A percentile compares a stretch with the other conserved stretches of the same genome.
phyloP scores from a whole-genome alignment of 23 red algal genomes.

The Pyropia yezoensis region DNA sequence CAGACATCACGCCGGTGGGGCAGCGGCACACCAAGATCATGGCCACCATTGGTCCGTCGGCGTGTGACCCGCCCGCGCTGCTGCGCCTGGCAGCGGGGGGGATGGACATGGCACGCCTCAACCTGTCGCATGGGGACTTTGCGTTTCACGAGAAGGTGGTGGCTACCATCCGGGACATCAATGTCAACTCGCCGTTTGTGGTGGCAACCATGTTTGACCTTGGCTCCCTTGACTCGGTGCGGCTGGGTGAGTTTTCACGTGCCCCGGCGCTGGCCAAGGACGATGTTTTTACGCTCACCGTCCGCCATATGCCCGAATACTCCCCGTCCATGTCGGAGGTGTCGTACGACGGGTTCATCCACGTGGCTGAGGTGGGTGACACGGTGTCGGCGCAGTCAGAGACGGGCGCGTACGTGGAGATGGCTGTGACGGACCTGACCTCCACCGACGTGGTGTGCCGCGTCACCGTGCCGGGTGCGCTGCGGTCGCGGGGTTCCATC shows the following conservation, averaged over 20 bases:
- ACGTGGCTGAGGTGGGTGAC: slow-evolving; percentile 72
- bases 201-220: slow-evolving; percentile 87
- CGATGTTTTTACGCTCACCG: slow-evolving; percentile 77
- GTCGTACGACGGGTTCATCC: slow-evolving; percentile 86
- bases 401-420: slow-evolving; percentile 48
- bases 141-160: slow-evolving; percentile 76
- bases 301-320: slow-evolving; percentile 82
- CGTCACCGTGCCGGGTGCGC: slow-evolving; percentile 55
- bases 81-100: slow-evolving; percentile 75
- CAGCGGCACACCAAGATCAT: slow-evolving; percentile 87
- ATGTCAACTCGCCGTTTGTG: slow-evolving; percentile 73
- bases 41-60: slow-evolving; percentile 83
- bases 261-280: slow-evolving; percentile 46
- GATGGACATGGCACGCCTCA: slow-evolving; percentile 67
- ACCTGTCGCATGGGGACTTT: slow-evolving; percentile 91
- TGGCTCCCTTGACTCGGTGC: slow-evolving; percentile 84
- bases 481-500: slow-evolving; percentile 69
- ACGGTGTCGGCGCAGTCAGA: slow-evolving; percentile 62
- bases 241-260: slow-evolving; percentile 70
- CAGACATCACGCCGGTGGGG: slow-evolving; percentile 27
- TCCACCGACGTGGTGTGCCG: slow-evolving; percentile 59
- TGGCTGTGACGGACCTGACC: slow-evolving; percentile 48
- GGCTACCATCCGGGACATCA: slow-evolving; percentile 69
- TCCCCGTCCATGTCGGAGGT: slow-evolving; percentile 77
- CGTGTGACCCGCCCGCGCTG: slow-evolving; percentile 42